Conservation (phyloP, 2,329 filamentous ascomycete species). For the Aspergillus sp. region DNA sequence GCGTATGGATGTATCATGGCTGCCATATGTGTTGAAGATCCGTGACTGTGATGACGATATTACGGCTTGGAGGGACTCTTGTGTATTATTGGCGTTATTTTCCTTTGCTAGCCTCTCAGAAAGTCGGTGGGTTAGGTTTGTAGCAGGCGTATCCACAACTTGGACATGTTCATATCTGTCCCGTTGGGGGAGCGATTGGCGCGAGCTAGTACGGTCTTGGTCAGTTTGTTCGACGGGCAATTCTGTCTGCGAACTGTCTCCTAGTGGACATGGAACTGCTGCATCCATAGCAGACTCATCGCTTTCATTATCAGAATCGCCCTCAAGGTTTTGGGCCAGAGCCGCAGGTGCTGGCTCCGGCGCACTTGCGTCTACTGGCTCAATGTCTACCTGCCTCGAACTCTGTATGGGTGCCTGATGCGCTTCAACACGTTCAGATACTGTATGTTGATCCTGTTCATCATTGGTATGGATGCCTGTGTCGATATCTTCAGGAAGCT, state of each 20-base stretch:
- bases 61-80: constrained; percentile 14
- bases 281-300: constrained; percentile 29
- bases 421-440: neutral
- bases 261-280: constrained; percentile 26
- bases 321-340: neutral
- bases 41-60: constrained; percentile 30
- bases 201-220: constrained; percentile 16
- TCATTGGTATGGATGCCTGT: neutral
- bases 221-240: constrained; percentile 17
- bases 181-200: constrained; percentile 13
- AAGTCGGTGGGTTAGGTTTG: constrained; percentile 6
- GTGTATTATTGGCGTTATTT: constrained; percentile 1
- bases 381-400: neutral
- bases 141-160: constrained; percentile 25
- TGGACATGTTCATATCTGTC: constrained; percentile 19
- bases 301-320: constrained; percentile 16
- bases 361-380: neutral
- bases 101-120: constrained; percentile 1
- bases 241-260: constrained; percentile 14
- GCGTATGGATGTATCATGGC: constrained; percentile 12
- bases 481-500: neutral
- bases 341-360: neutral
- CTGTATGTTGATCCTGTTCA: neutral
- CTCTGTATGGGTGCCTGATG: neutral
- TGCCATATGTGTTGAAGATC: constrained; percentile 27